These are phyloP conservation scores for Trichosporon coremiiforme DNA, from an alignment of 1,284 basidiomycete genomes.

Conservation along the genomic window DNA sequence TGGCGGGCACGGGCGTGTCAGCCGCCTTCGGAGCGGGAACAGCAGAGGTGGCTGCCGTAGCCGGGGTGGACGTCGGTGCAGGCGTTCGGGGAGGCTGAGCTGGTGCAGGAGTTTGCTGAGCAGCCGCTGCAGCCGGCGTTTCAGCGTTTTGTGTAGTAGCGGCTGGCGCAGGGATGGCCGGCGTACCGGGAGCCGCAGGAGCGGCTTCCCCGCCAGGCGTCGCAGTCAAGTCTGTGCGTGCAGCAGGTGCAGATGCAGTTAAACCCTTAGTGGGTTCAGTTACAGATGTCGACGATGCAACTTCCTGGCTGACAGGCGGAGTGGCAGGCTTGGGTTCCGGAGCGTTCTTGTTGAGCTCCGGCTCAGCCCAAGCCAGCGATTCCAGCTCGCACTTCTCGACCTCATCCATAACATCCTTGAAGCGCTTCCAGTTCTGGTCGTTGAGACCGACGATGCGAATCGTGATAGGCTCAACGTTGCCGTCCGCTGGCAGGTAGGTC, in stretches of 20 bases:
- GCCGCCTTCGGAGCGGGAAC: background rate
- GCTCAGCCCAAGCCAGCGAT: constrained; percentile 34
- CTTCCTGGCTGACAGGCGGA: background rate
- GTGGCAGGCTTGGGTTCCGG: background rate
- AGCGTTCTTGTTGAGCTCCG: constrained; percentile 31
- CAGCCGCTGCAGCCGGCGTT: background rate
- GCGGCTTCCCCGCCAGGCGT: no score
- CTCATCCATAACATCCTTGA: constrained; percentile 39
- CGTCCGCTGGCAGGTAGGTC: constrained; percentile 38
- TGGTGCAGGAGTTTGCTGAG: background rate
- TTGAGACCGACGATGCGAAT: constrained; percentile 42
- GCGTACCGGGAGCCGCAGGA: background rate
- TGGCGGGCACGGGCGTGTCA: no score
- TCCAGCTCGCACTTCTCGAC: constrained; percentile 41
- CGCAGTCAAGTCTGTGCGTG: background rate
- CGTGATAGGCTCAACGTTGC: constrained; percentile 41
- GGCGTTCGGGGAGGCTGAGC: background rate
- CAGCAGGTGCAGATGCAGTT: background rate
- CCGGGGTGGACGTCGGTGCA: background rate
- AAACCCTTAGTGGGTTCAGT: background rate
- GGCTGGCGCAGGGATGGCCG: background rate
- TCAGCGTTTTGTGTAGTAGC: background rate
- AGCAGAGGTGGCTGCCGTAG: background rate
- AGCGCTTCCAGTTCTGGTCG: constrained; percentile 42
- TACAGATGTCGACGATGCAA: background rate